Base-by-base conservation (phyloP, 1,139 yeast species). In the Meyerozyma elateridarum region DNA sequence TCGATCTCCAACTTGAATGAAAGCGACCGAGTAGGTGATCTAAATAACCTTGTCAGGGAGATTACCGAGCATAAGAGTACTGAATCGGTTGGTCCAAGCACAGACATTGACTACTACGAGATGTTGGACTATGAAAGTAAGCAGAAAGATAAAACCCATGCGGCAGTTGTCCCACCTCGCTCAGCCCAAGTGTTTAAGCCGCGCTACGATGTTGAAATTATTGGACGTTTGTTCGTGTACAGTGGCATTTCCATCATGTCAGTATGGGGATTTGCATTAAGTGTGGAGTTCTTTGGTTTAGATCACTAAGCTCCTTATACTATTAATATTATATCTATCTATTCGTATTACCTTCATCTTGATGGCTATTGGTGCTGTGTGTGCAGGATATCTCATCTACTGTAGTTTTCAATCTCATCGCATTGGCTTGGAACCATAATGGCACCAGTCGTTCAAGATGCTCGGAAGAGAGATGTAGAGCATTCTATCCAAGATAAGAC, bases 191-290 rank as follows among this genome's bases (percentile, higher is more conserved):
- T 63, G 28, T 76, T 59, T 51, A 65, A 55, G 48, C 63, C 76
- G 8, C 62, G 88, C 34, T 80, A 78, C 47, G 91, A 82, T 40
- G 79, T 82, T 19, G 89, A 81, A 42, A 82, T 83, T 12, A 61
- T 84, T 28, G 85, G 91, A 8, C 66, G 89, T 46, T 54, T 84
- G 37, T 61, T 81, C 13, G 83, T 85, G 1, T 87, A 87, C 53
- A 78, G 83, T 3, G 95, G 95, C 0, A 73, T 85, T 17, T 65
- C 85, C 0, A 45, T 60, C 17, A 48, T 64, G 18, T 71, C 78
- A 0, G 48, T 68, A 8, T 60, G 73, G 64, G 72, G 71, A 7
- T 69, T 71, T 45, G 56, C 61, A 2, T 33, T 55, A 13, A 49
- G 41, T 11, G 39, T 52, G 7, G 39, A 40, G 27, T 37, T 34